Evolutionary conservation across 116 monocot genomes (phyloP), one percentile per base, ranked within the genome.

Genomic region (Trichopus zeylanicus): DNA sequence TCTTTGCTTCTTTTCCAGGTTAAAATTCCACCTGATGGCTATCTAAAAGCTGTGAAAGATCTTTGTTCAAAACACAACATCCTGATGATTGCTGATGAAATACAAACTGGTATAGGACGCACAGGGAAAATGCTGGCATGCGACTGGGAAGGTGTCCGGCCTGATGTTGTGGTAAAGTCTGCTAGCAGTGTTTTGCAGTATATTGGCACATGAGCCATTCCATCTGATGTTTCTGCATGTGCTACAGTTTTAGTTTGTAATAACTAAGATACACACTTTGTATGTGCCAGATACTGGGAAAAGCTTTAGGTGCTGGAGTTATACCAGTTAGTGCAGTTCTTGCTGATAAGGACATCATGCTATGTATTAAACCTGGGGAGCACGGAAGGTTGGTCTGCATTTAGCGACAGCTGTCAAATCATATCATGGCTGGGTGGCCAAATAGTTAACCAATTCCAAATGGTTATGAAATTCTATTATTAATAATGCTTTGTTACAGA

Each of bases 251-350:
- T 2, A 12, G 0, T 23, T 57, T 22, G 23, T 49, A 0, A 30
- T 63, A 39, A 37, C 35, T 34, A 1, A 26, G 20, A 1, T 23
- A 32, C 30, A 66, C n/a, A 51, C 57, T 49, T 48, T 18, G 9
- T 53, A 1, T 52, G 21, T 20, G 39, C 15, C 66, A 91, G 97
- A 91, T 97, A 65, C 68, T 97, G 65, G 97, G 97, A 51, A 97
- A 97, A 74, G 97, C 97, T 29, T 72, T 97, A 39, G 97, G 97
- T 67, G 97, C 91, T 55, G 97, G 97, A 78, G 97, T 97, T 1
- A 22, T 97, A 60, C 97, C 91, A 22, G 91, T 97, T 56, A 91
- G 97, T 70, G 91, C 80, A 31, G 91, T 97, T 42, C 91, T 97
- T 66, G 83, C 97, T 58, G 87, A 97, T 67, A 91, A 80, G 73